A percentile compares a stretch with the other conserved stretches of the same genome.
Conservation (phyloP, 1,139 yeast genomes). For the Groenewaldozyma sp. region DNA sequence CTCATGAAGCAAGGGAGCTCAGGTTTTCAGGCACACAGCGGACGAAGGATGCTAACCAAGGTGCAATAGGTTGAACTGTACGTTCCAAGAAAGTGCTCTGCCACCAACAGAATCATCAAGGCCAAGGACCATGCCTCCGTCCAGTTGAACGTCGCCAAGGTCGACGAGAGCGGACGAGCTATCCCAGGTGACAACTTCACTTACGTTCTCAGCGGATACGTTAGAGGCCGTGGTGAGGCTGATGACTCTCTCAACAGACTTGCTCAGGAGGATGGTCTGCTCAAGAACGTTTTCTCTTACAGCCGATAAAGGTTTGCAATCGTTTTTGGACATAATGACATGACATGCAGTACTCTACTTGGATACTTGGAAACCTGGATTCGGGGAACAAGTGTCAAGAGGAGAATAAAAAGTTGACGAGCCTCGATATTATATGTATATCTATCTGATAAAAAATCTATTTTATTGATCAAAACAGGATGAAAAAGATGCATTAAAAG, state of each 20-base stretch:
- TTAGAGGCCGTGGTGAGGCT: conserved; percentile 87
- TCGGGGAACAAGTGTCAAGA: too few species aligned
- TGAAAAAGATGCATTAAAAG: too few species aligned
- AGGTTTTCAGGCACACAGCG: too few species aligned
- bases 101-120: conserved; percentile 99
- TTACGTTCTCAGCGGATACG: conserved; percentile 95
- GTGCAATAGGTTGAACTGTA: conserved; percentile 84
- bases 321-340: too few species aligned
- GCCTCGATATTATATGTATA: too few species aligned
- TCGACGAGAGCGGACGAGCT: conserved; percentile 94
- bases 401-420: too few species aligned
- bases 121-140: conserved; percentile 99
- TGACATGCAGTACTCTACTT: not conserved
- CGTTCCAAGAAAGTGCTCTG: conserved; percentile 99
- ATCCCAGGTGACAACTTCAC: conserved; percentile 87
- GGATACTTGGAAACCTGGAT: not conserved
- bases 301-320: conserved; percentile 86
- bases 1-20: not conserved
- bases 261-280: conserved; percentile 97
- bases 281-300: conserved; percentile 98
- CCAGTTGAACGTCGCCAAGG: conserved; percentile 80
- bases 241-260: conserved; percentile 99
- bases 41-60: too few species aligned
- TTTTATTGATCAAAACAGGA: too few species aligned
- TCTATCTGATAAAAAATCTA: too few species aligned